A percentile compares a stretch with the other conserved stretches of the same genome.
Evolutionary conservation across 2,329 filamentous ascomycete species (phyloP).

Genomic region (Fusarium sp.): DNA sequence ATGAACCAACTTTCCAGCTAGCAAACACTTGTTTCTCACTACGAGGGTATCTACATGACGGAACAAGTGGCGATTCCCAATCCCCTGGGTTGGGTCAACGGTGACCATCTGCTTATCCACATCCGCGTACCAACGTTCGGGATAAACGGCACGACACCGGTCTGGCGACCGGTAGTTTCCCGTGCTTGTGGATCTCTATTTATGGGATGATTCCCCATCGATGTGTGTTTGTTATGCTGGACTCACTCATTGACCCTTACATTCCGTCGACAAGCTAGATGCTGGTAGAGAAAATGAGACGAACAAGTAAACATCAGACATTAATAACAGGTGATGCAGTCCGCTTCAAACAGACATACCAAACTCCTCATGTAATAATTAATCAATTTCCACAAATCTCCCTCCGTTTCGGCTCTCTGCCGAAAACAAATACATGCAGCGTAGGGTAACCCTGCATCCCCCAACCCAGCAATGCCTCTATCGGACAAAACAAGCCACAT

Average conservation of each 20-base stretch:
- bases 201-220: not conserved
- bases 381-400: not conserved
- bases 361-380: not conserved
- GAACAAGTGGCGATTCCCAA: not conserved
- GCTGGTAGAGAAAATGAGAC: not conserved
- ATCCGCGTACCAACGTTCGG: not conserved
- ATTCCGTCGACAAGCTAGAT: not conserved
- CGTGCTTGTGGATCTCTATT: not conserved
- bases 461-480: not conserved
- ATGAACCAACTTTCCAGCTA: not conserved
- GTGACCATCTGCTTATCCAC: not conserved
- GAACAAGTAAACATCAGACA: not conserved
- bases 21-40: not conserved
- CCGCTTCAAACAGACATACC: not conserved
- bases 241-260: not conserved
- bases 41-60: not conserved
- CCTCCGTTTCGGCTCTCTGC: not conserved
- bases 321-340: not conserved
- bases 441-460: constrained; percentile 2
- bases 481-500: not conserved
- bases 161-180: not conserved
- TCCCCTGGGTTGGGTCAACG: constrained; percentile 1
- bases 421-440: not conserved
- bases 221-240: not conserved
- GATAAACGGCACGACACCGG: not conserved